Base-by-base conservation (phyloP, 768 basidiomycete species). In the Calvatia gigantea region DNA sequence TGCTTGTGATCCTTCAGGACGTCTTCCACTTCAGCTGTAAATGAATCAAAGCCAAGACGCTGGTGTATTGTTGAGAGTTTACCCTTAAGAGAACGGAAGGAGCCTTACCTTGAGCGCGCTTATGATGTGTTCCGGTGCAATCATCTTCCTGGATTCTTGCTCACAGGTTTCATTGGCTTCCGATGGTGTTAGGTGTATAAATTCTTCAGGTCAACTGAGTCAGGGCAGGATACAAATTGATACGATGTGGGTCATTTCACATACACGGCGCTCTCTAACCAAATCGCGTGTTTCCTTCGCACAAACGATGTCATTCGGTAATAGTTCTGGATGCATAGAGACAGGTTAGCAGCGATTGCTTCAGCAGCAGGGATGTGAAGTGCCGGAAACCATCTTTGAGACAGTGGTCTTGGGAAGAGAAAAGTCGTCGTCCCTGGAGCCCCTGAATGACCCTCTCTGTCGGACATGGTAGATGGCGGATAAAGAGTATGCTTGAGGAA, bases 131-230 rank as follows among this genome's bases (percentile, higher is more conserved):
- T 99, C 97, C 1, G 97, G 97, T 4, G 94, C 90, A 63, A 99
- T 98, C 1, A 97, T 99, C 77, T 99, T 99, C 77, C 97, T 98
- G 23, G 93, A 92, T 67, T 96, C 94, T 68, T 93, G 88, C 67
- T 98, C 97, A 66, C 97, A 99, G 58, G 97, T 92, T 61, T 98
- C 93, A 69, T 98, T 98, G 49, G 97, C 93, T 68, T 98, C 94
- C 6, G 94, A 93, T 15, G 97, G 95, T 68, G 98, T 89, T 70
- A 98, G 74, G 69, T 98, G 93, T 59, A 99, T 95, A 70, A 98
- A 99, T 77, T 99, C 97, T 99, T 35, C n/a, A 54, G 35, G 53
- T 25, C 41, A 47, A 54, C 54, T 32, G 59, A 53, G 27, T 56
- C 33, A 57, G 50, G 41, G 56, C 51, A n/a, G 14, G 23, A 31